A percentile compares a stretch with the other conserved stretches of the same genome.
Evolutionary conservation across 495 filamentous ascomycete genomes (phyloP).

Genomic region (Immersiella caudata): DNA sequence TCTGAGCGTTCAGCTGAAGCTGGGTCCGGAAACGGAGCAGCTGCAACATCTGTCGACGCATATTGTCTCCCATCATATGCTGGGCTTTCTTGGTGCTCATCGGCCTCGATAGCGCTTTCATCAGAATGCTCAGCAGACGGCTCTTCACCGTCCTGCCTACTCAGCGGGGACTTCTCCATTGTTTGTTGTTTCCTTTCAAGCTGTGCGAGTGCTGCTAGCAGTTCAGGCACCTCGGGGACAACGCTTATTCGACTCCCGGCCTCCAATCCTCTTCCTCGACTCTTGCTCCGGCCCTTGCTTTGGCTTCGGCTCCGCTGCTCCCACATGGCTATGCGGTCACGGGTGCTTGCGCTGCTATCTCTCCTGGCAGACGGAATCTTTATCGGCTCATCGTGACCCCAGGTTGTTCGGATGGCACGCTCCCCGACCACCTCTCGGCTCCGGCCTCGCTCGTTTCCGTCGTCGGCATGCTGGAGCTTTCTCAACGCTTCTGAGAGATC

Average conservation of each 20-base stretch:
- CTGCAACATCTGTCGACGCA: background rate
- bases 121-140: background rate
- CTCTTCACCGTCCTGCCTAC: background rate
- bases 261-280: constrained; percentile 23
- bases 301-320: constrained; percentile 30
- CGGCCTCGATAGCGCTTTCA: background rate
- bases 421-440: constrained; percentile 17
- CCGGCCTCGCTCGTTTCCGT: constrained; percentile 18
- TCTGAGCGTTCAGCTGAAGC: background rate
- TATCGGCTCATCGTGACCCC: constrained; percentile 13
- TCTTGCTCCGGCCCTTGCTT: constrained; percentile 29
- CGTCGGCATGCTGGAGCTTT: constrained; percentile 22
- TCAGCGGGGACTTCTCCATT: background rate
- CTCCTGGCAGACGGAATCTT: constrained; percentile 20
- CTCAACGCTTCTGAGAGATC: constrained; percentile 20
- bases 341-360: constrained; percentile 30
- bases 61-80: background rate
- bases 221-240: constrained; percentile 31
- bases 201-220: constrained; percentile 10
- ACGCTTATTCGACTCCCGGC: constrained; percentile 28
- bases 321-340: constrained; percentile 30
- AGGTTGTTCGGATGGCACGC: constrained; percentile 6
- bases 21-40: background rate
- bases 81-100: background rate
- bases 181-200: background rate